Base-by-base conservation (phyloP, 2,329 filamentous ascomycete species). In the Ophiostoma sp. region DNA sequence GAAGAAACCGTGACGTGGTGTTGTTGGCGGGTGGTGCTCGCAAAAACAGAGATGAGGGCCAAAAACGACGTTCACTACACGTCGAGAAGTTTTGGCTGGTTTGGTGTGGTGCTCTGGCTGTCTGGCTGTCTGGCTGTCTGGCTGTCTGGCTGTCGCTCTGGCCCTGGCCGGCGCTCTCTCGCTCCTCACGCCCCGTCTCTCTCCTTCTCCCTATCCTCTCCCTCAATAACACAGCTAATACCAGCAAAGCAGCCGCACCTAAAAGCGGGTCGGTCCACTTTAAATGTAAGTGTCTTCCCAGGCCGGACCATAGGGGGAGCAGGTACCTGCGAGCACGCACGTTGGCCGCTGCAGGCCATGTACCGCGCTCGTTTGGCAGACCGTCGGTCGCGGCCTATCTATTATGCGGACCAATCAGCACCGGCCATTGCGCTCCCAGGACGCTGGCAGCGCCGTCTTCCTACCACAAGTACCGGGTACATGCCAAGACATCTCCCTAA, bases 191-290 rank as follows among this genome's bases (percentile, higher is more conserved):
- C 42, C 42, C 63, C 27, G 64, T 44, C 42, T 47, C 44, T 49
- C 60, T 69, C 69, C 62, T 45, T 27, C 62, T 64, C 41, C 42
- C 63, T 36, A 44, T 38, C 63, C 42, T 64, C 41, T 44, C 42
- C 42, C 63, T 71, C 71, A 73, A 72, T 73, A 73, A 73, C 72
- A 73, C 55, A 38, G 55, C 55, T 60, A 60, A 60, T 38, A 60
- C 72, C 71, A 73, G 71, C 72, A 55, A 68, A 70, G 69, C 71
- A 69, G 65, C 66, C 65, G 68, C 68, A 71, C 63, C 63, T 64
- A 69, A 70, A 69, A 66, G 67, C 45, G 70, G 12, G 36, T 44
- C 65, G 41, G 2, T 7, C 66, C 55, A 45, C 14, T 62, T 65
- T 70, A 67, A 64, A 64, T 64, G 63, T 64, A 64, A 64, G 63